Percentiles rank a stretch among this genome's conserved stretches.
These are phyloP conservation scores for Tilletiaria anomala DNA, from an alignment of 1,284 basidiomycete species.

Conservation along the genomic window DNA sequence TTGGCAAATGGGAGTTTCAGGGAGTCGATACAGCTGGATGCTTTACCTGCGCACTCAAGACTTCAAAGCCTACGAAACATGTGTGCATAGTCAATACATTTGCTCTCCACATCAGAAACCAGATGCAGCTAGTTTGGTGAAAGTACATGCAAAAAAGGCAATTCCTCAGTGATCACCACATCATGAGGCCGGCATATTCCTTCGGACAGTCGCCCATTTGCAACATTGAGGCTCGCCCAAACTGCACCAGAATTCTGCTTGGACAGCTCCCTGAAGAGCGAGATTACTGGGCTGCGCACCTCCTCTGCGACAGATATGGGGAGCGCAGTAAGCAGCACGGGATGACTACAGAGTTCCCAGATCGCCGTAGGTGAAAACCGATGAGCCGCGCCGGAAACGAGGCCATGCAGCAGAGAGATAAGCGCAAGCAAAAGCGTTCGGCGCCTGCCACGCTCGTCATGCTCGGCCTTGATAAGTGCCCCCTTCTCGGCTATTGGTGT, in stretches of 20 bases:
- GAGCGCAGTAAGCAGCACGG: neutral
- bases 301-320: neutral
- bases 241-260: slow-evolving; percentile 1
- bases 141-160: no score
- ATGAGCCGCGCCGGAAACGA: neutral
- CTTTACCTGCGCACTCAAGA: no score
- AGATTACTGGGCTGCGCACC: neutral
- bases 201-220: no score
- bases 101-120: no score
- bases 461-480: neutral
- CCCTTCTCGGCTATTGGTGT: neutral
- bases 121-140: no score
- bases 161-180: no score
- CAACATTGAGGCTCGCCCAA: neutral
- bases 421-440: neutral
- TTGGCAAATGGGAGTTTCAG: no score
- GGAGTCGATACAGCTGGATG: no score
- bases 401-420: neutral
- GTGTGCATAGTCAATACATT: no score
- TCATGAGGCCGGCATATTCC: no score
- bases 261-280: neutral
- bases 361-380: neutral
- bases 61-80: no score
- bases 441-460: neutral
- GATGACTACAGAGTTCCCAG: neutral